Evolutionary conservation across 345 rosid genomes (phyloP).

Genomic region (Citrus australasica): DNA sequence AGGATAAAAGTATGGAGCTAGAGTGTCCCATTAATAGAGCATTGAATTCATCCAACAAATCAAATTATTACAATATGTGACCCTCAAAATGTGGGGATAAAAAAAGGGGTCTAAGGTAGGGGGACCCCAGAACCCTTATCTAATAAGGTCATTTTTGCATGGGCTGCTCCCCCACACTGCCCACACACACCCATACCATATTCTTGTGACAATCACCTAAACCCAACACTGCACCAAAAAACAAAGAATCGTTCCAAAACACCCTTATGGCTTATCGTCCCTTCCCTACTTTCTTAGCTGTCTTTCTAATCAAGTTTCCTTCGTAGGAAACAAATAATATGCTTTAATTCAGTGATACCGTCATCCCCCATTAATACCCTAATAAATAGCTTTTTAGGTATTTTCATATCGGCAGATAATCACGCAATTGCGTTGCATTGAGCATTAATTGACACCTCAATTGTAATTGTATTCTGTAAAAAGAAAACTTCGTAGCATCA

Average conservation of each 20-base stretch:
- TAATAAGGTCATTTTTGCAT: slow-evolving; percentile 15
- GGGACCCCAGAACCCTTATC: slow-evolving; percentile 14
- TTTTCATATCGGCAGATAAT: background rate
- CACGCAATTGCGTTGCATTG: no score
- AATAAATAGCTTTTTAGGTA: background rate
- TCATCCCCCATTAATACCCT: no score
- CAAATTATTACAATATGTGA: background rate
- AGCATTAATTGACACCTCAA: no score
- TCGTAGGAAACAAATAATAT: slow-evolving; percentile 46
- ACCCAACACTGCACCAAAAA: background rate
- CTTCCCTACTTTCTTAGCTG: slow-evolving; percentile 42
- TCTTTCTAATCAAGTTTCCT: slow-evolving; percentile 34
- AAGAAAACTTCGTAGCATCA: no score
- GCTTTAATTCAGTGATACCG: background rate
- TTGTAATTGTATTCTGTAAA: no score
- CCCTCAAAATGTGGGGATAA: background rate
- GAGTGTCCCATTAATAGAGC: slow-evolving; percentile 1
- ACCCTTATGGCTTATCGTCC: slow-evolving; percentile 19
- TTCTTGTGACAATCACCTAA: slow-evolving; percentile 10
- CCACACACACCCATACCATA: slow-evolving; percentile 16
- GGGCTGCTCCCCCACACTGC: slow-evolving; percentile 25
- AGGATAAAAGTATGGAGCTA: slow-evolving; percentile 13
- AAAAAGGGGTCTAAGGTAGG: background rate
- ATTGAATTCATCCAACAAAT: slow-evolving; percentile 2
- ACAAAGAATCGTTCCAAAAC: slow-evolving; percentile 7